Conservation (phyloP, 202 grass and related monocot genomes). For the Sporobolus alterniflorus region DNA sequence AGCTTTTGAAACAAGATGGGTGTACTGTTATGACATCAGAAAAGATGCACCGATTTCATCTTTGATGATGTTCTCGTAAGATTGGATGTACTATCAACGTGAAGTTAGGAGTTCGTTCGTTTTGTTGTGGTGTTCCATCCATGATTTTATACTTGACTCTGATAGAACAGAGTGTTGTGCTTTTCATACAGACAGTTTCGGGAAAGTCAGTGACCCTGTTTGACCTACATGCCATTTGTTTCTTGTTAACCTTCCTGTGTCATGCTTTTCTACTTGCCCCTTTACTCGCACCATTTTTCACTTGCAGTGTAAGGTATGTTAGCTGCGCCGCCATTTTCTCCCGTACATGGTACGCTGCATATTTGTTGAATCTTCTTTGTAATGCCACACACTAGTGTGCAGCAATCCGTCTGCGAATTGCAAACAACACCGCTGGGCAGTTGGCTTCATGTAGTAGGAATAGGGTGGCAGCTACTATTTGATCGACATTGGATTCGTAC, state of each 20-base stretch:
- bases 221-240: neutral
- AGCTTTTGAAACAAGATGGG: neutral
- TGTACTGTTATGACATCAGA: neutral
- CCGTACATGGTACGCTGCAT: neutral
- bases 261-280: slow-evolving; percentile 22
- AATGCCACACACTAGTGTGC: neutral
- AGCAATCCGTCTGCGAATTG: neutral
- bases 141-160: slow-evolving; percentile 24
- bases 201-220: neutral
- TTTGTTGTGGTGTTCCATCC: neutral
- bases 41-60: neutral
- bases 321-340: neutral
- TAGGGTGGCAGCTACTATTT: neutral
- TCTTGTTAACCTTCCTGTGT: slow-evolving; percentile 25
- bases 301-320: slow-evolving; percentile 34
- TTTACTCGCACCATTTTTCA: slow-evolving; percentile 22
- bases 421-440: neutral
- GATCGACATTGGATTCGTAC: neutral
- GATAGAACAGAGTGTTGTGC: neutral
- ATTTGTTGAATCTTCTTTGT: neutral
- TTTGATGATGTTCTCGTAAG: slow-evolving; percentile 4
- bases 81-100: neutral
- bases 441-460: neutral
- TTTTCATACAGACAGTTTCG: neutral
- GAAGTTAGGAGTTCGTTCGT: neutral